Evolutionary conservation across 805 yeast species (phyloP).

Genomic region (Saturnispora sanitii): DNA sequence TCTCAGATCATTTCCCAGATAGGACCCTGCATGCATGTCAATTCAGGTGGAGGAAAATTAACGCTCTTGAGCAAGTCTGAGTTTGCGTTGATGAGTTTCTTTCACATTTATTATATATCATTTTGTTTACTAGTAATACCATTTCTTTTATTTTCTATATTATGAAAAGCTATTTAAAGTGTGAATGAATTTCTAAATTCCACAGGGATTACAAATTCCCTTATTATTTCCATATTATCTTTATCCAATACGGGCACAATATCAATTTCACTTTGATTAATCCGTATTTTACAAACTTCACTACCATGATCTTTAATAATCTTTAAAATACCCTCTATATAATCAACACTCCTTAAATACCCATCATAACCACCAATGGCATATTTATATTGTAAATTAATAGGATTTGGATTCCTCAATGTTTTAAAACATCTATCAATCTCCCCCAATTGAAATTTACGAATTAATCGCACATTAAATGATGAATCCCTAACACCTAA

Average conservation of each 20-base stretch:
- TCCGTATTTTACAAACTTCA: conserved; percentile 6
- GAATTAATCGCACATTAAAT: conserved; percentile 10
- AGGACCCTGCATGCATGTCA: conserved; percentile 16
- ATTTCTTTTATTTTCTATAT: too few species aligned
- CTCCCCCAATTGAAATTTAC: conserved; percentile 9
- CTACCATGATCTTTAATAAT: conserved; percentile 4
- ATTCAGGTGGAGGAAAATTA: conserved; percentile 14
- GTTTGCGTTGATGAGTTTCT: too few species aligned
- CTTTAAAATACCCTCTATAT: conserved; percentile 8
- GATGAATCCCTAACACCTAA: conserved; percentile 13
- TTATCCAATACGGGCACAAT: neutral
- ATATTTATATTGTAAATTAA: neutral
- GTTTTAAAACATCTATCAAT: conserved; percentile 9
- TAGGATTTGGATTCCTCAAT: conserved; percentile 3
- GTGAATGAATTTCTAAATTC: conserved; percentile 2
- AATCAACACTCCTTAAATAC: conserved; percentile 5
- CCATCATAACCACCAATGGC: conserved; percentile 6
- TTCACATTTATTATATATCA: too few species aligned
- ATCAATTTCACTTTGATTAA: conserved; percentile 5
- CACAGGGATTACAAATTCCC: neutral
- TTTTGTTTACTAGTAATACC: too few species aligned
- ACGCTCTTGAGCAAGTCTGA: neutral
- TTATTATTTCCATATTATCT: neutral
- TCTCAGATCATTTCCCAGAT: conserved; percentile 10
- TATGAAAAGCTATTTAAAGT: too few species aligned